Evolutionary conservation across 352 stramenopile species (phyloP), one percentile per base, ranked within the genome.

Genomic region (Globisporangium abappressorium): DNA sequence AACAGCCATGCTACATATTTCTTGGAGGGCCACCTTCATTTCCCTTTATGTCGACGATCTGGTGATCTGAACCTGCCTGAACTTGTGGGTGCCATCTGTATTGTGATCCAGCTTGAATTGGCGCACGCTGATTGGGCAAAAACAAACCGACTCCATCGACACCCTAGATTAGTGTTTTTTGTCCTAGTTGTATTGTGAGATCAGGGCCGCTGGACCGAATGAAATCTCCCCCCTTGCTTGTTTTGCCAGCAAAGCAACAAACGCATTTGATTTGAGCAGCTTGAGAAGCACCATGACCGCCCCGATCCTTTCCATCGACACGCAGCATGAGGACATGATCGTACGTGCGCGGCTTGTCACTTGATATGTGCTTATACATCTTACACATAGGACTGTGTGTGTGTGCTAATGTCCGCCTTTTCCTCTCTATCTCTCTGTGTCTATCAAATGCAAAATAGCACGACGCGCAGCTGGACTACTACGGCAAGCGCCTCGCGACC

Each of bases 381-480:
- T 53, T 63, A 14, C 55, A 5, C 38, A 33, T 64, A 3, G 30
- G 30, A 34, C n/a, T 26, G 24, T 43, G 36, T 18, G 36, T 60
- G 41, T 34, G 33, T 62, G 43, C 30, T 66, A 0, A 53, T 24
- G 15, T 2, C 18, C 20, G 15, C 30, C 36, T 51, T 24, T 51
- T n/a, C 4, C 12, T 33, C 20, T 12, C 43, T 54, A 1, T 62
- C 3, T 54, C 68, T 95, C 24, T 33, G n/a, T 77, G 11, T 60
- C 12, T 64, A 9, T 24, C 24, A 26, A 26, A 51, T 24, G 18
- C 6, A 30, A 11, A 24, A 55, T 70, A 97, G 78, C 97, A 99
- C 79, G 98, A 99, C 77, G 95, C 96, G 59, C 96, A 99, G 75
- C 82, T 99, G 65, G 98, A 99, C 82, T 99, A 99, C 84, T 99